Conservation (phyloP, 805 yeast genomes). For the Candida xiaguanensis region DNA sequence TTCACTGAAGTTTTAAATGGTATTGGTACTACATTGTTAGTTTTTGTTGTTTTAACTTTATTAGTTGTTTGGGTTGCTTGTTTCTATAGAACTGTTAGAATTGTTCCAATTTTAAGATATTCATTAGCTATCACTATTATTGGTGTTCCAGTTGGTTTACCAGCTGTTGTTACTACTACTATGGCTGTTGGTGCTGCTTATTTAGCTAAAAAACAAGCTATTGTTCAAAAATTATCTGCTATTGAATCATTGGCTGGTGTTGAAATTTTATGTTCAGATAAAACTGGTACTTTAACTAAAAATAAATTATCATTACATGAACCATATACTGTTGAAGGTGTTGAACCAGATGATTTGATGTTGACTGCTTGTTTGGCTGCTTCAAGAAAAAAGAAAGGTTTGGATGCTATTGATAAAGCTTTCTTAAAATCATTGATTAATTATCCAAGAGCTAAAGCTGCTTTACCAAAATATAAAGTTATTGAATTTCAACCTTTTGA, state of each 20-base stretch:
- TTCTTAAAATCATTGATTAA: conserved; percentile 83
- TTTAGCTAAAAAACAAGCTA: conserved; percentile 95
- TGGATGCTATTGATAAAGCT: conserved; percentile 96
- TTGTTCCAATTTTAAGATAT: conserved; percentile 86
- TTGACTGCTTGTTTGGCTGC: conserved; percentile 97
- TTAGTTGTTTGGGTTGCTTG: conserved; percentile 88
- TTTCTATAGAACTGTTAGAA: conserved; percentile 88
- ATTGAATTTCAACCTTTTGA: conserved; percentile 96
- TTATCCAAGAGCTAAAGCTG: conserved; percentile 91
- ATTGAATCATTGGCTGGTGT: conserved; percentile 97
- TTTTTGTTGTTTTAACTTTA: conserved; percentile 82
- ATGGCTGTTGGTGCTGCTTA: conserved; percentile 99
- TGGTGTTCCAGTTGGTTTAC: conserved; percentile 98
- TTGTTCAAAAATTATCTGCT: conserved; percentile 94
- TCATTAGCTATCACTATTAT: conserved; percentile 93
- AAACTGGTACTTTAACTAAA: conserved; percentile 97
- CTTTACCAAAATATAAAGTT: conserved; percentile 91
- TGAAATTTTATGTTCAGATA: conserved; percentile 95
- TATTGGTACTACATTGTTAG: conserved; percentile 90
- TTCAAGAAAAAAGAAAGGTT: conserved; percentile 96
- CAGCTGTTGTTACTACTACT: conserved; percentile 97
- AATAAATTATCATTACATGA: conserved; percentile 93
- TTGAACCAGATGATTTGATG: conserved; percentile 93
- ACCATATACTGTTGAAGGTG: conserved; percentile 98
- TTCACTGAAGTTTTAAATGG: conserved; percentile 97